These are phyloP conservation scores for Quercus robur DNA, from an alignment of 306 rosid genomes.

Conservation along the genomic window DNA sequence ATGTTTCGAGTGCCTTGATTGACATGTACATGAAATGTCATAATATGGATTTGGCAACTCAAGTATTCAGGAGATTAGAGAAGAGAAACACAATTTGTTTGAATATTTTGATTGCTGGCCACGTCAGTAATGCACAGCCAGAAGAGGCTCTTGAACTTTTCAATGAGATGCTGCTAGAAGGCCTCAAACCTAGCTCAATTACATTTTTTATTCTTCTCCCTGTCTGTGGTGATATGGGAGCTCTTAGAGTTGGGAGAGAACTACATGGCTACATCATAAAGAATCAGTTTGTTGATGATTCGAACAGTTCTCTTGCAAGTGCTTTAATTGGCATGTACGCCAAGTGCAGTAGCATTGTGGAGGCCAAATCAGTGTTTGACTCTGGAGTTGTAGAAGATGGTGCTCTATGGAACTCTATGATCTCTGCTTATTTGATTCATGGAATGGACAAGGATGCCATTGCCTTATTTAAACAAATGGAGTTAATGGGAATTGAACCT, in stretches of 20 bases:
- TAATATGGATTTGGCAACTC: conserved; percentile 19
- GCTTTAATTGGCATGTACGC: conserved; percentile 29
- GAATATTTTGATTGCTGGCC: conserved; percentile 46
- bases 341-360: conserved; percentile 25
- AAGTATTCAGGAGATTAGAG: conserved; percentile 21
- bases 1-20: conserved; percentile 33
- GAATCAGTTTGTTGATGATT: conserved; percentile 8
- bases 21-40: conserved; percentile 36
- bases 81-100: conserved; percentile 34
- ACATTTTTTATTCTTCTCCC: conserved; percentile 34
- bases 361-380: conserved; percentile 32
- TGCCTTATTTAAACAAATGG: neutral
- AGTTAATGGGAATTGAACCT: no score
- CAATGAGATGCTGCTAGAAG: conserved; percentile 33
- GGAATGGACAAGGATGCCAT: conserved; percentile 22
- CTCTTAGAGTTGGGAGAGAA: conserved; percentile 29
- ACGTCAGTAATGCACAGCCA: conserved; percentile 19
- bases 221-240: conserved; percentile 23
- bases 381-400: conserved; percentile 13
- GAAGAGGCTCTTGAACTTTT: conserved; percentile 33
- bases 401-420: conserved; percentile 14
- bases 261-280: conserved; percentile 35
- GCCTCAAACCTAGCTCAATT: conserved; percentile 28
- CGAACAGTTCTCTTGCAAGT: conserved; percentile 13
- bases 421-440: conserved; percentile 10